phyloP scores from a whole-genome alignment of 305 asterid genomes.

The Solanum aculeatissimum region DNA sequence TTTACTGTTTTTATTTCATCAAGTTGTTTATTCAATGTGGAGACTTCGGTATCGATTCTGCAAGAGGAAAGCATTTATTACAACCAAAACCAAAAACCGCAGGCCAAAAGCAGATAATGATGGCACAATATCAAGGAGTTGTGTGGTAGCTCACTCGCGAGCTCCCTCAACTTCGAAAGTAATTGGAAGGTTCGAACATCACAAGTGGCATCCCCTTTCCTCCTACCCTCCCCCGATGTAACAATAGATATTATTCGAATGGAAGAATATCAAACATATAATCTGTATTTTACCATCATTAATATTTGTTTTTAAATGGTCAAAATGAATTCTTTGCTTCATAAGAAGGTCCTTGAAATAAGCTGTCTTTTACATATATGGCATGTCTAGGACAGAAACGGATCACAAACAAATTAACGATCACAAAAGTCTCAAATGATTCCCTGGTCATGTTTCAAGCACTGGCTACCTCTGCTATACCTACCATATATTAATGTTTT shows the following conservation, averaged over 20 bases:
- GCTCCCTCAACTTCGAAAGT: not conserved
- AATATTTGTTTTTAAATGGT: not conserved
- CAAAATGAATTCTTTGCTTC: not conserved
- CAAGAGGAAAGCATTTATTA: not conserved
- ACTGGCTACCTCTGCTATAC: not conserved
- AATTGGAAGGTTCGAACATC: not conserved
- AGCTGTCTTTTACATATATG: not conserved
- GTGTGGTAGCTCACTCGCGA: not conserved
- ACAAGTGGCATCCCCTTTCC: not conserved
- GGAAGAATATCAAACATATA: not conserved
- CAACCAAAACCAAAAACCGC: not conserved
- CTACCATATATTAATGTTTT: not conserved
- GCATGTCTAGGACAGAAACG: not conserved
- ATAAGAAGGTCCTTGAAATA: not conserved
- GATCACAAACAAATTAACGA: not conserved
- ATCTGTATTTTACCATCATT: not conserved
- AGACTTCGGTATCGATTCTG: constrained; percentile 90
- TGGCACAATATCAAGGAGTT: not conserved
- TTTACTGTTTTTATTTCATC: constrained; percentile 40
- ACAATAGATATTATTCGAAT: not conserved
- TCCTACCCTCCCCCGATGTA: not conserved
- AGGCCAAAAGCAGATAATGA: not conserved
- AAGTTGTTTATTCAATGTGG: constrained; percentile 57
- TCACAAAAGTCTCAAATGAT: not conserved
- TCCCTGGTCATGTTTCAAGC: not conserved